phyloP scores from a whole-genome alignment of 108 stramenopile genomes.

The Hondaea fermentalgiana region DNA sequence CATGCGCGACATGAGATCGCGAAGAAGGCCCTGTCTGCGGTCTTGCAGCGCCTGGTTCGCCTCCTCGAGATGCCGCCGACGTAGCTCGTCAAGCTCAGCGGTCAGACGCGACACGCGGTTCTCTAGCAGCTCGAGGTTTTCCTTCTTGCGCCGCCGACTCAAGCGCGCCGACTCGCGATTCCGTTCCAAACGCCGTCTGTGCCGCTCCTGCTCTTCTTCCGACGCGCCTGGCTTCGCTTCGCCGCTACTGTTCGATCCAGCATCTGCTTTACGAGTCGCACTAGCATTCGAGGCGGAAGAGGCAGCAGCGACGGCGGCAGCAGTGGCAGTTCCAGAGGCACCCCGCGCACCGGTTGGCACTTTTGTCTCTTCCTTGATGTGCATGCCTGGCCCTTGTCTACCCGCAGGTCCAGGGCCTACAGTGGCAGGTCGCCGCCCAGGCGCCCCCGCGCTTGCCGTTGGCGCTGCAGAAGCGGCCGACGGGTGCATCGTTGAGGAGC shows the following conservation, averaged over 20 bases:
- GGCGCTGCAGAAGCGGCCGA: no score
- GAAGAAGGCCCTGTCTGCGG: constrained; percentile 34
- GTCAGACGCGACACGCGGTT: constrained; percentile 55
- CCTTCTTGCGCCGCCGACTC: constrained; percentile 76
- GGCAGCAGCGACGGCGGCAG: not conserved
- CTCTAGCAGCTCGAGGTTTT: constrained; percentile 86
- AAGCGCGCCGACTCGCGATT: constrained; percentile 87
- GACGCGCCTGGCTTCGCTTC: not conserved
- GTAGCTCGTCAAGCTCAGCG: constrained; percentile 66
- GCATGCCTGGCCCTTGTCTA: not conserved
- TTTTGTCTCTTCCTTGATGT: not conserved
- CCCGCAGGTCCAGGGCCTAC: no score
- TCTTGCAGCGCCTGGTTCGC: constrained; percentile 40
- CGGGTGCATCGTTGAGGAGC: no score
- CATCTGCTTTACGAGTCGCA: not conserved
- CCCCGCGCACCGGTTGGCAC: not conserved
- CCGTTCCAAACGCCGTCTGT: constrained; percentile 75
- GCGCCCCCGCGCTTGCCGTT: no score
- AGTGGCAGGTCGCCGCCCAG: no score
- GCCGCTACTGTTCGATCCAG: not conserved
- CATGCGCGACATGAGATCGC: constrained; percentile 24
- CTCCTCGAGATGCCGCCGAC: constrained; percentile 55
- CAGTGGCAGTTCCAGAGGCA: not conserved
- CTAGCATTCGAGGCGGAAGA: no score
- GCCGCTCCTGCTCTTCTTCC: constrained; percentile 31